These are phyloP conservation scores for Gaeumannomyces tritici DNA, from an alignment of 2,329 filamentous ascomycete genomes.

Conservation along the genomic window DNA sequence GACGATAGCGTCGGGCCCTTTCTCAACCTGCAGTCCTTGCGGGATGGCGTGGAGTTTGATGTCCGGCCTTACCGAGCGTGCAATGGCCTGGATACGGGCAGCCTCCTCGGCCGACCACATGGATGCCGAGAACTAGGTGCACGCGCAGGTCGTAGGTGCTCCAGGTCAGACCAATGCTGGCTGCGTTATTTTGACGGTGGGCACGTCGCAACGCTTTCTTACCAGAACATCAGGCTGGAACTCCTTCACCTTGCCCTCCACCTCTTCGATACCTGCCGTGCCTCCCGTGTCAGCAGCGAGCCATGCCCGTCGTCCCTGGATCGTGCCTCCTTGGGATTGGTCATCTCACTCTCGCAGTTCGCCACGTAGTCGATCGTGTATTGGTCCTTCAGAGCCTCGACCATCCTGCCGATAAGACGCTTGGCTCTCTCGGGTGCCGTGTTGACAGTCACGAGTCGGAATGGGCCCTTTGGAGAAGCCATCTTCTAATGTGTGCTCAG, in stretches of 20 bases:
- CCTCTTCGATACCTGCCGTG: slow-evolving; percentile 40
- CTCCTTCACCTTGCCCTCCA: slow-evolving; percentile 22
- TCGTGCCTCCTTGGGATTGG: not conserved
- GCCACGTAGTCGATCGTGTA: slow-evolving; percentile 54
- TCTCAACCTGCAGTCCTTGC: slow-evolving; percentile 41
- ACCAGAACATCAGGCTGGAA: slow-evolving; percentile 19
- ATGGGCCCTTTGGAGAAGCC: slow-evolving; percentile 38
- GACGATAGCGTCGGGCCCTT: slow-evolving; percentile 44
- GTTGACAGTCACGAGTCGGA: slow-evolving; percentile 58
- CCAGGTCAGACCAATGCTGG: not conserved
- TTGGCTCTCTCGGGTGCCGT: slow-evolving; percentile 57
- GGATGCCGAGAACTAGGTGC: slow-evolving; percentile 52
- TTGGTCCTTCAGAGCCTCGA: slow-evolving; percentile 49
- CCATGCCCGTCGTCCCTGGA: not conserved
- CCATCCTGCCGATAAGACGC: slow-evolving; percentile 49
- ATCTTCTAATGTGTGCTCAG: not conserved
- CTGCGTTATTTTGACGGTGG: not conserved
- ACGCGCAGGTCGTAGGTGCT: not conserved
- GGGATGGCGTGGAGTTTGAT: slow-evolving; percentile 44
- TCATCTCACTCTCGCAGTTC: slow-evolving; percentile 47
- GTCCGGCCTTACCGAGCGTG: slow-evolving; percentile 30
- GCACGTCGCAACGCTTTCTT: slow-evolving; percentile 2
- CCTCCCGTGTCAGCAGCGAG: not conserved
- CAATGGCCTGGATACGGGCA: slow-evolving; percentile 31
- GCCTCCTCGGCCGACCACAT: slow-evolving; percentile 39